Conservation (phyloP, 2,329 filamentous ascomycete species). For the Fusarium staphyleae region DNA sequence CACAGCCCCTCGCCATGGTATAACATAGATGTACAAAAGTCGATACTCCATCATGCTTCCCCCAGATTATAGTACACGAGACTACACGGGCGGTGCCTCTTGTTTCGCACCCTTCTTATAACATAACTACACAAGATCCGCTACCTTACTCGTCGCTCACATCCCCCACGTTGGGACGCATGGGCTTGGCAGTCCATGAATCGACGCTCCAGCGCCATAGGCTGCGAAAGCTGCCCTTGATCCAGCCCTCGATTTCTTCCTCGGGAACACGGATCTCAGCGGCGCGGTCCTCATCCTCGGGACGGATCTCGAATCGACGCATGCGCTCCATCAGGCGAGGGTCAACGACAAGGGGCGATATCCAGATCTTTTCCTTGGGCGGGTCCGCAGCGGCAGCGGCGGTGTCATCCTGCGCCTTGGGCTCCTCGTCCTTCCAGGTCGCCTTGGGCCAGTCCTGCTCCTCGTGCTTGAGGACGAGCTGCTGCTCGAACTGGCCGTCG, state of each 20-base stretch:
- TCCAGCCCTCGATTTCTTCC: conserved; percentile 74
- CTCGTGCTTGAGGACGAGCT: conserved; percentile 70
- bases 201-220: conserved; percentile 59
- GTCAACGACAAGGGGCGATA: conserved; percentile 77
- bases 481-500: conserved; percentile 50
- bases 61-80: conserved; percentile 34
- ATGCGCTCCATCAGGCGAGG: conserved; percentile 78
- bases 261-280: conserved; percentile 67
- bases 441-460: conserved; percentile 86
- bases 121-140: background rate
- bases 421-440: conserved; percentile 65
- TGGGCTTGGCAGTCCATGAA: conserved; percentile 51
- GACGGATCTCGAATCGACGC: conserved; percentile 75
- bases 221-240: conserved; percentile 65
- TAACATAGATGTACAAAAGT: conserved; percentile 36
- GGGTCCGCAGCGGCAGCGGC: conserved; percentile 47
- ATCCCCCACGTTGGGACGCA: conserved; percentile 51
- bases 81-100: conserved; percentile 9
- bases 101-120: background rate
- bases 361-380: conserved; percentile 75
- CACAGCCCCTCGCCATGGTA: conserved; percentile 25
- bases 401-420: conserved; percentile 53
- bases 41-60: conserved; percentile 16
- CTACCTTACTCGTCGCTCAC: conserved; percentile 44
- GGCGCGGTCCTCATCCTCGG: conserved; percentile 74